phyloP scores from a whole-genome alignment of 768 basidiomycete species.

The Leucosporidium scottii region DNA sequence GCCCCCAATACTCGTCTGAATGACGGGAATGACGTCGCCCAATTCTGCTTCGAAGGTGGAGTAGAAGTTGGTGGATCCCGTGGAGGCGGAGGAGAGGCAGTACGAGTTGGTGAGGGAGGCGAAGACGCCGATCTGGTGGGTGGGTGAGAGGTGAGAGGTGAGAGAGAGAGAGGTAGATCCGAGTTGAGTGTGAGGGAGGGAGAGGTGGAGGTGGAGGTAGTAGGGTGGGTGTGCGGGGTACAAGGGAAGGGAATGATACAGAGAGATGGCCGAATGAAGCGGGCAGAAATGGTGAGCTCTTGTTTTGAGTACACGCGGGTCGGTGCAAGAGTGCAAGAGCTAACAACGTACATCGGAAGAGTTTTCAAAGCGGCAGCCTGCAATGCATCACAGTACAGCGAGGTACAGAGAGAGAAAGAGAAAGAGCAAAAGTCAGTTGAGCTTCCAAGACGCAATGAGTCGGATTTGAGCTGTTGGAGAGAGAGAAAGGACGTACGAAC shows the following conservation, averaged over 20 bases:
- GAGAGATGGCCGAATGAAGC: background rate
- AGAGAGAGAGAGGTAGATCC: background rate
- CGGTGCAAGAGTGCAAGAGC: too few species aligned
- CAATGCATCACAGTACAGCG: too few species aligned
- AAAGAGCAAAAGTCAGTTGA: too few species aligned
- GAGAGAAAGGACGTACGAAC: too few species aligned
- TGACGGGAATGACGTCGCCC: conserved; percentile 82
- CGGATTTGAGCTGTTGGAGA: too few species aligned
- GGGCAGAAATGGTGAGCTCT: background rate
- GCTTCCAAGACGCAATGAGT: too few species aligned
- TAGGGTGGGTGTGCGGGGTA: too few species aligned
- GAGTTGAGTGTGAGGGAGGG: conserved; percentile 9
- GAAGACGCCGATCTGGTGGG: conserved; percentile 93
- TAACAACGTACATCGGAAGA: conserved; percentile 32
- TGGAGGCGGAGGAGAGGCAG: conserved; percentile 82
- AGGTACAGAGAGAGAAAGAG: too few species aligned
- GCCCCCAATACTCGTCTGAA: conserved; percentile 90
- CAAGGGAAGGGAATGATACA: background rate
- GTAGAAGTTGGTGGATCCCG: conserved; percentile 92
- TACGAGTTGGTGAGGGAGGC: conserved; percentile 92
- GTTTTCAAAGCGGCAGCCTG: conserved; percentile 38
- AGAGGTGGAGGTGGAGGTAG: background rate
- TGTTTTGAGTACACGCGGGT: too few species aligned
- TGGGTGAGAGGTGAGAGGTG: conserved; percentile 67
- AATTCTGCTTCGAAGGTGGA: conserved; percentile 94